Percentiles rank a stretch among this genome's conserved stretches.
These are phyloP conservation scores for Alloascoidea hylecoeti DNA, from an alignment of 805 yeast genomes.

Conservation along the genomic window DNA sequence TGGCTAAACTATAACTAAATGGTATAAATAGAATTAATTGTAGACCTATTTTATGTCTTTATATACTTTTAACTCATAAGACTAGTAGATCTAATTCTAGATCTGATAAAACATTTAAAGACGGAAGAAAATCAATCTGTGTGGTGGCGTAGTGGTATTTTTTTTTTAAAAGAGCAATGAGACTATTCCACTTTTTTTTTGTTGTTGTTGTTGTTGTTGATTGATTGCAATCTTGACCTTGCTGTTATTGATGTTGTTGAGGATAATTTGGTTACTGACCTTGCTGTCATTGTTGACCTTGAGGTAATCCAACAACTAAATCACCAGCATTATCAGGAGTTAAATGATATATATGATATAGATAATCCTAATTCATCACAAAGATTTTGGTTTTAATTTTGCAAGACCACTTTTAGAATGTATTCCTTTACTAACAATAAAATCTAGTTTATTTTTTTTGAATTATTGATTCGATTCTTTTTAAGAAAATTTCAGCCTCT, in stretches of 20 bases:
- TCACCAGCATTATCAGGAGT: slow-evolving; percentile 76
- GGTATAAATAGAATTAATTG: too few species aligned
- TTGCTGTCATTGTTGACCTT: slow-evolving; percentile 9
- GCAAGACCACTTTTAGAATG: slow-evolving; percentile 78
- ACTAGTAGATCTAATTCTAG: too few species aligned
- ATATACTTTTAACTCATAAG: too few species aligned
- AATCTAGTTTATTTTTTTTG: slow-evolving; percentile 40
- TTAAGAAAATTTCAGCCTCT: slow-evolving; percentile 73
- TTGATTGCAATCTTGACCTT: too few species aligned
- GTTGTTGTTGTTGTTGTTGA: too few species aligned
- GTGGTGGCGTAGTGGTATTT: too few species aligned
- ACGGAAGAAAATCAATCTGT: too few species aligned
- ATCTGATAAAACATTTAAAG: too few species aligned
- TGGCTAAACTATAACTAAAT: too few species aligned
- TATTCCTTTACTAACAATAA: slow-evolving; percentile 82
- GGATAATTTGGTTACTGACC: slow-evolving; percentile 11
- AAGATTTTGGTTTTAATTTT: slow-evolving; percentile 70
- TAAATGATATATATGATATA: slow-evolving; percentile 36
- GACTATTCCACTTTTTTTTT: too few species aligned
- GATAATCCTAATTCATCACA: slow-evolving; percentile 58
- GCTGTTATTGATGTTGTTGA: slow-evolving; percentile 13
- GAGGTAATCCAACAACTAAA: slow-evolving; percentile 47
- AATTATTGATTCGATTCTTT: slow-evolving; percentile 56
- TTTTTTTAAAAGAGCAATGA: too few species aligned
- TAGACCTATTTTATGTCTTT: too few species aligned